Evolutionary conservation across 2,329 filamentous ascomycete genomes (phyloP).

Genomic region (Neoscytalidium dimidiatum): DNA sequence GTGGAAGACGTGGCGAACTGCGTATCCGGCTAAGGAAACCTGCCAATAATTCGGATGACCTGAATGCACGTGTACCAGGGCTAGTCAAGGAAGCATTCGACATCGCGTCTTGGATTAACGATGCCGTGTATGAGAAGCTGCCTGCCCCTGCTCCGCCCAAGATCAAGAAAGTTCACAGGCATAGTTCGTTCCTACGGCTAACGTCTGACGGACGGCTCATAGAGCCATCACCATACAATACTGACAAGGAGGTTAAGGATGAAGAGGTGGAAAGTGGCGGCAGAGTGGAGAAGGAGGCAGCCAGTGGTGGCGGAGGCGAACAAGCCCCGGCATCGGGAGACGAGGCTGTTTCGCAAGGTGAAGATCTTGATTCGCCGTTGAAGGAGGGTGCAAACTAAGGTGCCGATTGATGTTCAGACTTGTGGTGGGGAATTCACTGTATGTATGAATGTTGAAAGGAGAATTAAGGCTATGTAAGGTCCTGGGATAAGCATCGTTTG

Average conservation of each 20-base stretch:
- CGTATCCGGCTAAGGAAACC: slow-evolving; percentile 23
- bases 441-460: too few species aligned
- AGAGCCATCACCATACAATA: neutral
- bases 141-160: neutral
- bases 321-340: neutral
- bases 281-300: neutral
- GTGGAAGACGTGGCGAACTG: slow-evolving; percentile 27
- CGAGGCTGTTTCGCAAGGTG: neutral
- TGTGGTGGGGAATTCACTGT: neutral
- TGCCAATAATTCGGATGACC: neutral
- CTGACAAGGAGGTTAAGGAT: neutral
- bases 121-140: slow-evolving; percentile 1
- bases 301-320: neutral
- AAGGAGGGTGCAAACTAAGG: neutral
- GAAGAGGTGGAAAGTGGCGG: neutral
- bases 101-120: neutral
- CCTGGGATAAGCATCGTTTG: too few species aligned
- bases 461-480: neutral
- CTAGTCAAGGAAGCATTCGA: neutral
- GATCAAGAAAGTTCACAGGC: neutral
- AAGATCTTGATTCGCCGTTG: neutral
- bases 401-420: neutral
- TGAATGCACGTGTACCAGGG: neutral
- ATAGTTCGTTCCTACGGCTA: neutral
- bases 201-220: neutral